These are phyloP conservation scores for Pichia insulana DNA, from an alignment of 805 yeast genomes.

Conservation along the genomic window DNA sequence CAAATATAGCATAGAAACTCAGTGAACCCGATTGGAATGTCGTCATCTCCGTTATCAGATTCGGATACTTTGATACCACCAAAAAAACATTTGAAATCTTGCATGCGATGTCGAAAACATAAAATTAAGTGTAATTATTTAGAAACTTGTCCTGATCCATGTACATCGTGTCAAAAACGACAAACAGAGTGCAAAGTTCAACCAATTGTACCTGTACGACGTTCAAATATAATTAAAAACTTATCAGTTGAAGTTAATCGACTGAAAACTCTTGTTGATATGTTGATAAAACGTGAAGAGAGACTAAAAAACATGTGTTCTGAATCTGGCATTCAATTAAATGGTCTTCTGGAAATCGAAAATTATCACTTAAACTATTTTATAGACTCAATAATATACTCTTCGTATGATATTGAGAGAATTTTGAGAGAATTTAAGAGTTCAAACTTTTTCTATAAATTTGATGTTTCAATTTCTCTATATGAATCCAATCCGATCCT, in stretches of 20 bases:
- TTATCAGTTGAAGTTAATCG: conserved; percentile 26
- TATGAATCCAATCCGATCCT: not conserved
- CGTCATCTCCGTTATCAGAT: not conserved
- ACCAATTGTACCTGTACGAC: conserved; percentile 43
- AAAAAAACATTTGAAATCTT: conserved; percentile 42
- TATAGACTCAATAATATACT: not conserved
- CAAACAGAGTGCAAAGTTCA: conserved; percentile 47
- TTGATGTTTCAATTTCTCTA: not conserved
- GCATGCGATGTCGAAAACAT: conserved; percentile 56
- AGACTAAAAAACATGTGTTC: conserved; percentile 18
- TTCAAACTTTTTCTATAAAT: not conserved
- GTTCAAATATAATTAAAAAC: conserved; percentile 33
- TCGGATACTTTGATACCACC: conserved; percentile 10
- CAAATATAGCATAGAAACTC: too few relatives aligned
- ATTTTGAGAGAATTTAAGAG: not conserved
- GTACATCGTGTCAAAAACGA: conserved; percentile 47
- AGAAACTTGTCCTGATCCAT: conserved; percentile 43
- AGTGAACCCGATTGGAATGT: not conserved
- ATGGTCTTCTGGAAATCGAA: conserved; percentile 25
- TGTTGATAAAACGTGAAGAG: conserved; percentile 21
- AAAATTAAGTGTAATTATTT: conserved; percentile 59
- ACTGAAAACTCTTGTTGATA: conserved; percentile 24
- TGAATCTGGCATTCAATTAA: conserved; percentile 22
- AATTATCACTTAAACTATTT: not conserved
- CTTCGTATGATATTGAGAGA: not conserved